Conservation (phyloP, 495 filamentous ascomycete genomes). For the Tuber umbilicatum region DNA sequence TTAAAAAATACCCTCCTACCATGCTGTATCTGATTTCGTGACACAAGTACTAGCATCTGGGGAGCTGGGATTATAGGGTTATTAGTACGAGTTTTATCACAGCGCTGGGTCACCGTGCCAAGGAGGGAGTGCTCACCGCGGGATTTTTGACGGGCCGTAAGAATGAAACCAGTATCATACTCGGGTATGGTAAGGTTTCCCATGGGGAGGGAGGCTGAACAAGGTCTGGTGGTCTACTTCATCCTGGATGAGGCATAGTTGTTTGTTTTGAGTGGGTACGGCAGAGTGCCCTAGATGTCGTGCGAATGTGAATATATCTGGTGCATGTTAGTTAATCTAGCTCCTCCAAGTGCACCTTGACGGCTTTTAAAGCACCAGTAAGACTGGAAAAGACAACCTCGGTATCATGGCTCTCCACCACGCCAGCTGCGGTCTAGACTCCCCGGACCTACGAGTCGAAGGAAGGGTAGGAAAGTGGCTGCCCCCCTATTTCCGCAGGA, state of each 20-base stretch:
- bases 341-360: background rate
- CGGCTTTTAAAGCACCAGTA: background rate
- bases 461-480: no score
- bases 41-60: background rate
- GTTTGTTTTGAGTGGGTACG: background rate
- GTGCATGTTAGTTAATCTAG: background rate
- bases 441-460: background rate
- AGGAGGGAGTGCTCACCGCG: no score
- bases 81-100: background rate
- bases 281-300: background rate
- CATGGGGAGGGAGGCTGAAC: background rate
- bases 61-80: background rate
- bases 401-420: background rate
- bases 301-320: background rate
- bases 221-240: background rate
- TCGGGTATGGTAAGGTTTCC: background rate
- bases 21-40: no score
- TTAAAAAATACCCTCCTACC: no score
- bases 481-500: no score
- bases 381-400: background rate
- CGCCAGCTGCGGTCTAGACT: background rate
- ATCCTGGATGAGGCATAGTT: background rate
- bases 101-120: no score
- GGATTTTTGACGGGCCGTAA: background rate
- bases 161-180: background rate